Conservation (phyloP, 176 grass and related monocot species). For the Zoysia japonica region DNA sequence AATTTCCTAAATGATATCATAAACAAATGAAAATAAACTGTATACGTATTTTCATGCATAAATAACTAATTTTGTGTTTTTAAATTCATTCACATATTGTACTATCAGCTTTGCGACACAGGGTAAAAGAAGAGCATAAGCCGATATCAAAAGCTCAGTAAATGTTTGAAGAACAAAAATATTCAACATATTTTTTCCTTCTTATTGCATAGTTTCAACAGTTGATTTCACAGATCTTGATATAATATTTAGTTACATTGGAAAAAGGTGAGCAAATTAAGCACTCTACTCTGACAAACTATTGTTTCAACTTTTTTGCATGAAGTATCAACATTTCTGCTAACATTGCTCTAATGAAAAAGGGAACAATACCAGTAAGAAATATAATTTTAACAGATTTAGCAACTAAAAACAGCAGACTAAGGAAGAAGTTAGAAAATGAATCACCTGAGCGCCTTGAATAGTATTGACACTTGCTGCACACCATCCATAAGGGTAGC, state of each 20-base stretch:
- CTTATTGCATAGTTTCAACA: not conserved
- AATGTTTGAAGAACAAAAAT: not conserved
- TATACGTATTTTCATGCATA: not conserved
- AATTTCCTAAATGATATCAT: not conserved
- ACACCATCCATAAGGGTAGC: slow-evolving; percentile 60
- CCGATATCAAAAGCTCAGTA: not conserved
- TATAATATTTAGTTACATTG: not conserved
- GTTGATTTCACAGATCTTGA: not conserved
- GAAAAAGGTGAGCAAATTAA: not conserved
- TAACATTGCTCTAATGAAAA: not conserved
- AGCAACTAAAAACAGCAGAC: not conserved
- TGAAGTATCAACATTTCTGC: not conserved
- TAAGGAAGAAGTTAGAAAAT: not conserved
- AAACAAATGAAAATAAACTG: not conserved
- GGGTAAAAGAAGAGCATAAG: slow-evolving; percentile 7
- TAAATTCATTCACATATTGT: not conserved
- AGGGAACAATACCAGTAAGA: not conserved
- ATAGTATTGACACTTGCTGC: slow-evolving; percentile 83
- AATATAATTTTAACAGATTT: not conserved
- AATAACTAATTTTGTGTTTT: not conserved
- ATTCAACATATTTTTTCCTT: not conserved
- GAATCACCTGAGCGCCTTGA: slow-evolving; percentile 77
- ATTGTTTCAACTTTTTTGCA: not conserved
- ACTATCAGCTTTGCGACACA: not conserved
- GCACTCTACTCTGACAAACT: not conserved